phyloP scores from a whole-genome alignment of 2,329 filamentous ascomycete genomes.

The Myriosclerotinia scirpicola region DNA sequence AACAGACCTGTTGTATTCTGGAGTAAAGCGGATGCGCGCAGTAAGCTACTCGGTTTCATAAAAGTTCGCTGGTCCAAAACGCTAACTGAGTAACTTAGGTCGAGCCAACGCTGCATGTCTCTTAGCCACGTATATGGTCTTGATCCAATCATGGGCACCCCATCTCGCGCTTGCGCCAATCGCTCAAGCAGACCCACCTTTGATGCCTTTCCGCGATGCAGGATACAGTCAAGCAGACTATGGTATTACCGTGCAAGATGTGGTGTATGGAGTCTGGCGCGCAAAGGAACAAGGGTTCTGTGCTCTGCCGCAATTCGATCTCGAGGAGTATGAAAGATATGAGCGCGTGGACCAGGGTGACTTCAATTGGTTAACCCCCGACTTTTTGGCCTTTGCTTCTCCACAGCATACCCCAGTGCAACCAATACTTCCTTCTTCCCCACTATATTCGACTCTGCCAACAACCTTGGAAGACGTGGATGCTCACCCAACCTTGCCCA shows the following conservation, averaged over 20 bases:
- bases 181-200: conserved; percentile 90
- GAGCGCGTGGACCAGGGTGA: conserved; percentile 97
- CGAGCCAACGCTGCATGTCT: conserved; percentile 93
- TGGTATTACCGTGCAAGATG: conserved; percentile 90
- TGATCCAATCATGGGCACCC: conserved; percentile 97
- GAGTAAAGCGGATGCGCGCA: conserved; percentile 88
- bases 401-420: conserved; percentile 79
- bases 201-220: conserved; percentile 98
- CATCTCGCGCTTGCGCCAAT: conserved; percentile 94
- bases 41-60: conserved; percentile 52
- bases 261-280: conserved; percentile 98
- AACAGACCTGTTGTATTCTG: conserved; percentile 92
- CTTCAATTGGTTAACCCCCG: conserved; percentile 98
- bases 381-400: conserved; percentile 95
- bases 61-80: conserved; percentile 3
- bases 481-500: conserved; percentile 67
- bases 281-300: conserved; percentile 95
- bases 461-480: conserved; percentile 73
- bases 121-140: conserved; percentile 96
- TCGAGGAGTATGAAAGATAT: conserved; percentile 95
- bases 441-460: conserved; percentile 72
- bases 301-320: conserved; percentile 87
- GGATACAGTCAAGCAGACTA: conserved; percentile 99
- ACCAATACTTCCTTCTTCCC: conserved; percentile 69
- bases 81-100: conserved; percentile 51